These are phyloP conservation scores for Tremella yokohamensis DNA, from an alignment of 768 basidiomycete genomes.

Conservation along the genomic window DNA sequence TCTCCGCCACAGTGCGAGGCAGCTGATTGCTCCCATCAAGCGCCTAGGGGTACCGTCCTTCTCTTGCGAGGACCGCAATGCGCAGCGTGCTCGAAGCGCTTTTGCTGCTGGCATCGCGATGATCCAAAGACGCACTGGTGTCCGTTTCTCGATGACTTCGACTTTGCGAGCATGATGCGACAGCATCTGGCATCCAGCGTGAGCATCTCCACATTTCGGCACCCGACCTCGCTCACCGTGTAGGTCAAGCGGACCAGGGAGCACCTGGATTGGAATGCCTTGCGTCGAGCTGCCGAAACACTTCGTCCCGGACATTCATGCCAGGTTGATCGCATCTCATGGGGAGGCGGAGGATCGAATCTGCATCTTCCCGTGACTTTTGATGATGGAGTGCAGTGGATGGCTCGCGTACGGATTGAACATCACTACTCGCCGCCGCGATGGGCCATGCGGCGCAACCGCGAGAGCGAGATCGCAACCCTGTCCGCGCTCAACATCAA, in stretches of 20 bases:
- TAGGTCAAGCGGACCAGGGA: background rate
- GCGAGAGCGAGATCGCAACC: slow-evolving; percentile 22
- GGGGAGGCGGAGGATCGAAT: slow-evolving; percentile 6
- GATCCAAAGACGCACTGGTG: background rate
- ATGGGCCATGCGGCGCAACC: background rate
- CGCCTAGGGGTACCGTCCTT: no score
- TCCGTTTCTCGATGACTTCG: background rate
- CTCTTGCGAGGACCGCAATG: background rate
- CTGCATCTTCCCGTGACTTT: slow-evolving; percentile 13
- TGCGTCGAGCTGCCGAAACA: background rate
- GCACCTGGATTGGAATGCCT: background rate
- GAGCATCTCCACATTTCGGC: no score
- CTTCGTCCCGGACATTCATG: background rate
- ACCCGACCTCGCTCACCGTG: background rate
- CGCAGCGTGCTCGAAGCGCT: background rate
- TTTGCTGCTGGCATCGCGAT: background rate
- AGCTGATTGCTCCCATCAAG: no score
- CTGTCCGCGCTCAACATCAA: background rate
- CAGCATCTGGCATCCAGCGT: background rate
- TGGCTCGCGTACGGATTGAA: slow-evolving; percentile 12
- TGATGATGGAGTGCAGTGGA: slow-evolving; percentile 21
- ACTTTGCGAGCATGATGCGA: background rate
- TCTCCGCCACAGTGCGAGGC: no score
- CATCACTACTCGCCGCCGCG: background rate
- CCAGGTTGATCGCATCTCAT: background rate